Conservation (phyloP, 768 basidiomycete genomes). For the Hericium alpestre region DNA sequence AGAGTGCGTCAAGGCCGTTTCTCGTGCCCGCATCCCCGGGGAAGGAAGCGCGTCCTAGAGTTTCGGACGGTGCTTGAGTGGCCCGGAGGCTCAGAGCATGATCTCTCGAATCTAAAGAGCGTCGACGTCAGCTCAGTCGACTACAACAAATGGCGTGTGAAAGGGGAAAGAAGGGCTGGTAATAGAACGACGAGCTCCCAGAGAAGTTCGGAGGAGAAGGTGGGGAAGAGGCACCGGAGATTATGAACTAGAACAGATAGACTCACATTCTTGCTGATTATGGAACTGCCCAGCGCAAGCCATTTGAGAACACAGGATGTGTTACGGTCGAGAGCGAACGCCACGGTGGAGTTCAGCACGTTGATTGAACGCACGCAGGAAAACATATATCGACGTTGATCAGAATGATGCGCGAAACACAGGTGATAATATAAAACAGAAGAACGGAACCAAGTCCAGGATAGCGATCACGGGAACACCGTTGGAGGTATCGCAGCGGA, state of each 20-base stretch:
- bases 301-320: background rate
- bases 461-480: background rate
- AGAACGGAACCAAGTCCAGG: background rate
- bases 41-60: background rate
- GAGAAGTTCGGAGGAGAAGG: background rate
- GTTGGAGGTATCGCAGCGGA: background rate
- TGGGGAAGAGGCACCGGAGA: background rate
- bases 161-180: background rate
- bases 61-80: background rate
- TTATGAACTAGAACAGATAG: conserved; percentile 1
- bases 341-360: background rate
- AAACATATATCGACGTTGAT: conserved; percentile 17
- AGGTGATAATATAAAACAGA: conserved; percentile 8
- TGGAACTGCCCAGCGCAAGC: conserved; percentile 33
- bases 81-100: conserved; percentile 29
- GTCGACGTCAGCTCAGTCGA: conserved; percentile 1
- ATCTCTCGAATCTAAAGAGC: conserved; percentile 36
- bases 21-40: too few relatives aligned
- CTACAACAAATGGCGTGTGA: background rate
- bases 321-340: background rate
- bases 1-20: background rate
- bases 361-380: background rate
- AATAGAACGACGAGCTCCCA: too few relatives aligned
- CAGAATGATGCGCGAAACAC: conserved; percentile 16
- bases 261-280: conserved; percentile 66